Evolutionary conservation across 2,329 filamentous ascomycete species (phyloP).

Genomic region (Alternaria sp.): DNA sequence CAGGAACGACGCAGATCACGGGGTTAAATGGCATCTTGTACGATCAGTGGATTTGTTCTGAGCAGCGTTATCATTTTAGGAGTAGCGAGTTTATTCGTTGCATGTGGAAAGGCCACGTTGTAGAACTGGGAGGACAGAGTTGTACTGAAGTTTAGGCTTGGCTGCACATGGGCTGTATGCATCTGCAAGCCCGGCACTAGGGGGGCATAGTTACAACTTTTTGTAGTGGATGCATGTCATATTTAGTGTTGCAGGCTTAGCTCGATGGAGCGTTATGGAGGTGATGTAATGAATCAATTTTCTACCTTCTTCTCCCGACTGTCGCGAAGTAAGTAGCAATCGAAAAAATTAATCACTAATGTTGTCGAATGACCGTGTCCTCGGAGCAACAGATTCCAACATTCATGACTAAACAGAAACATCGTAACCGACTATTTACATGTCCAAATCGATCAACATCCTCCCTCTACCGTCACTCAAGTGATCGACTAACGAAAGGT

Average conservation of each 20-base stretch:
- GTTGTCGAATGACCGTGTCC: too few relatives aligned
- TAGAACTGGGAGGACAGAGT: constrained; percentile 8
- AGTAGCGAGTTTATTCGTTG: not conserved
- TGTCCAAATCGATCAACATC: not conserved
- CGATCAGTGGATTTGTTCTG: constrained; percentile 26
- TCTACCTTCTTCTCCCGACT: not conserved
- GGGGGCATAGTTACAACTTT: constrained; percentile 12
- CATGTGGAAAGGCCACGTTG: constrained; percentile 7
- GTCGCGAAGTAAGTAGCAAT: not conserved
- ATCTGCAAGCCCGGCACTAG: constrained; percentile 15
- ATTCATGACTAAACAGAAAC: constrained; percentile 7
- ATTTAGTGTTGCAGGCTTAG: constrained; percentile 7
- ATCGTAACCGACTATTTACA: constrained; percentile 10
- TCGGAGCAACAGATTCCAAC: not conserved
- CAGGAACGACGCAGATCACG: constrained; percentile 35
- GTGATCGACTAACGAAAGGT: constrained; percentile 22
- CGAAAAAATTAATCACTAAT: not conserved
- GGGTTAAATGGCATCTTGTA: constrained; percentile 28
- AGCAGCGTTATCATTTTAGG: not conserved
- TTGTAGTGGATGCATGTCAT: constrained; percentile 12
- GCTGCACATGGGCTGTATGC: constrained; percentile 21
- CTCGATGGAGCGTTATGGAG: not conserved
- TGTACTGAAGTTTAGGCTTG: constrained; percentile 10
- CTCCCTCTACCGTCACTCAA: not conserved
- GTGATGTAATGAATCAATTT: not conserved